phyloP scores from a whole-genome alignment of 768 basidiomycete genomes.

The Kwoniella dejecticola region DNA sequence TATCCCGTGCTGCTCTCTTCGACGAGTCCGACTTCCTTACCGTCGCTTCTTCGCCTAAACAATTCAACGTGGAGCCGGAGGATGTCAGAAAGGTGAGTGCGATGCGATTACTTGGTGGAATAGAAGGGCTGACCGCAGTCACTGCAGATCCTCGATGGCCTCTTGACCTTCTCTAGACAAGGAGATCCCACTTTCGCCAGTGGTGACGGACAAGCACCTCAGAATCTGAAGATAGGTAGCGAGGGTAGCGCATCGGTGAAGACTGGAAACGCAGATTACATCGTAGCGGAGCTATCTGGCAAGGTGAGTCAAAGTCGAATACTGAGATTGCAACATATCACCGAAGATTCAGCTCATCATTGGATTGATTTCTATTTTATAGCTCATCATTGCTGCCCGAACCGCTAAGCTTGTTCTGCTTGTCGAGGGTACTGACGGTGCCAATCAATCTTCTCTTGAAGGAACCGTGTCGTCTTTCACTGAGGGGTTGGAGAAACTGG shows the following conservation, averaged over 20 bases:
- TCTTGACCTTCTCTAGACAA: slow-evolving; percentile 33
- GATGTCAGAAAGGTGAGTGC: slow-evolving; percentile 36
- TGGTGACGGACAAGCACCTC: slow-evolving; percentile 32
- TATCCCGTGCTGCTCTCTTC: slow-evolving; percentile 31
- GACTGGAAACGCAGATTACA: slow-evolving; percentile 28
- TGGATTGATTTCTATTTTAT: too few species aligned
- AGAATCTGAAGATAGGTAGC: slow-evolving; percentile 27
- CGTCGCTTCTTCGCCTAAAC: slow-evolving; percentile 26
- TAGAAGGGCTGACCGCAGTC: background rate
- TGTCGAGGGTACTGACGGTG: slow-evolving; percentile 27
- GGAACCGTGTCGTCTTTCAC: slow-evolving; percentile 32
- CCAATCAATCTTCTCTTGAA: slow-evolving; percentile 21
- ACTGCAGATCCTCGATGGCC: slow-evolving; percentile 36
- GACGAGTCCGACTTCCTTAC: slow-evolving; percentile 33
- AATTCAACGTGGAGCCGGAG: slow-evolving; percentile 31
- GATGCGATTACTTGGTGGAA: background rate
- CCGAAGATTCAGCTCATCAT: too few species aligned
- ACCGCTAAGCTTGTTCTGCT: slow-evolving; percentile 32
- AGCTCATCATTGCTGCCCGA: slow-evolving; percentile 38
- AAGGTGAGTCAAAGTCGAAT: slow-evolving; percentile 18
- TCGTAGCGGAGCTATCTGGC: slow-evolving; percentile 32
- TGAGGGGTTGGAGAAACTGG: slow-evolving; percentile 31
- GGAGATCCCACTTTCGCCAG: slow-evolving; percentile 34
- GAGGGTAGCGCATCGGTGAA: slow-evolving; percentile 36
- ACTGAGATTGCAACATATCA: background rate